A percentile compares a stretch with the other conserved stretches of the same genome.
Evolutionary conservation across 129 eudicot species (phyloP).

Genomic region (Chrysanthemum makinoi): DNA sequence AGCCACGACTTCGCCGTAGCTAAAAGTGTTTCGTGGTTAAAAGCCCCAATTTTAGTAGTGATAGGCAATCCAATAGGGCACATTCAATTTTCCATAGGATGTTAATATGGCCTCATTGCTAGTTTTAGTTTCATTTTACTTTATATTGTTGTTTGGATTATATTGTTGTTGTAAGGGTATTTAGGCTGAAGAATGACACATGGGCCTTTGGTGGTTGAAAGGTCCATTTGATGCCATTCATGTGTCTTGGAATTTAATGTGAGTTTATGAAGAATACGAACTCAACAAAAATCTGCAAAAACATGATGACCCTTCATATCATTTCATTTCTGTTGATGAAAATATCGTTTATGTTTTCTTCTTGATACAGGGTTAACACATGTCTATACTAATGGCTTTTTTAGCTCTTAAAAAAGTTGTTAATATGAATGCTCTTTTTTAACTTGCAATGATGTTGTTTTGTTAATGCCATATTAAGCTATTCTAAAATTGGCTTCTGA

Average conservation of each 20-base stretch:
- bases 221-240: constrained; percentile 31
- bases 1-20: too few relatives aligned
- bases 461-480: neutral
- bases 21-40: too few relatives aligned
- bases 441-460: neutral
- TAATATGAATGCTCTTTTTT: neutral
- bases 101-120: neutral
- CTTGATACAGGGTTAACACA: too few relatives aligned
- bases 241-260: constrained; percentile 24
- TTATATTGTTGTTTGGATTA: constrained; percentile 21
- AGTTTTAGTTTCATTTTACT: neutral
- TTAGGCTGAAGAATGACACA: constrained; percentile 20
- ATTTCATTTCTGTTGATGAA: constrained; percentile 29
- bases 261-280: constrained; percentile 9
- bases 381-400: too few relatives aligned
- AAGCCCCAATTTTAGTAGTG: too few relatives aligned
- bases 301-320: constrained; percentile 23
- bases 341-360: constrained; percentile 12
- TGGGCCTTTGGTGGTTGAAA: constrained; percentile 29
- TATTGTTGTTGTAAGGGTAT: constrained; percentile 6
- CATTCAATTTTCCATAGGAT: neutral
- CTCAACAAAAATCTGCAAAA: constrained; percentile 8
- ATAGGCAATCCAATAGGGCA: too few relatives aligned
- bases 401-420: neutral
- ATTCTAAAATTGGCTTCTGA: neutral